Conservation (phyloP, 495 filamentous ascomycete genomes). For the Talaromyces borbonicus region DNA sequence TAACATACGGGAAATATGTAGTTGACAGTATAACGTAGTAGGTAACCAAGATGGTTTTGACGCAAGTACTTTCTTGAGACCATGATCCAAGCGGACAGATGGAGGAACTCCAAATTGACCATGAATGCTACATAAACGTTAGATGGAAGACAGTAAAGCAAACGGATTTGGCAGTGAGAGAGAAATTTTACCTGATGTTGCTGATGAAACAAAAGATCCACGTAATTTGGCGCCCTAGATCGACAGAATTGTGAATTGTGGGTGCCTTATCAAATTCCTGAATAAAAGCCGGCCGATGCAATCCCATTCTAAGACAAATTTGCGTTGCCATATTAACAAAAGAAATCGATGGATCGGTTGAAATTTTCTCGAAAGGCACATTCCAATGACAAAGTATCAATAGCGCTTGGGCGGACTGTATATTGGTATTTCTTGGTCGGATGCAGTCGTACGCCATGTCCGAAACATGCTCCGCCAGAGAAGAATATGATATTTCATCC, state of each 20-base stretch:
- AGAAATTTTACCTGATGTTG: not conserved
- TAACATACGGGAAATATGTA: not conserved
- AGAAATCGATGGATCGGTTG: not conserved
- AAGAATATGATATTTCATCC: not conserved
- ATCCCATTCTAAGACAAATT: not conserved
- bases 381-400: slow-evolving; percentile 2
- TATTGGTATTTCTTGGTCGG: not conserved
- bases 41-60: slow-evolving; percentile 4
- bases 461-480: not conserved
- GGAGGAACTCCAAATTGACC: slow-evolving; percentile 6
- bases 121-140: not conserved
- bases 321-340: slow-evolving; percentile 3
- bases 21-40: slow-evolving; percentile 1
- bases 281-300: not conserved
- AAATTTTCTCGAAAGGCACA: not conserved
- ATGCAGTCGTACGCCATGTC: slow-evolving; percentile 5
- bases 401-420: slow-evolving; percentile 3
- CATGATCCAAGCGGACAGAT: not conserved
- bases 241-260: not conserved
- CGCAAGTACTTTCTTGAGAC: slow-evolving; percentile 1
- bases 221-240: not conserved
- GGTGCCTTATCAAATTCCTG: not conserved
- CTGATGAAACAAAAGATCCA: slow-evolving; percentile 5
- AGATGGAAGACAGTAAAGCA: not conserved
- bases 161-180: not conserved